Base-by-base conservation (phyloP, 2,329 filamentous ascomycete species). In the Didymella keratinophila region DNA sequence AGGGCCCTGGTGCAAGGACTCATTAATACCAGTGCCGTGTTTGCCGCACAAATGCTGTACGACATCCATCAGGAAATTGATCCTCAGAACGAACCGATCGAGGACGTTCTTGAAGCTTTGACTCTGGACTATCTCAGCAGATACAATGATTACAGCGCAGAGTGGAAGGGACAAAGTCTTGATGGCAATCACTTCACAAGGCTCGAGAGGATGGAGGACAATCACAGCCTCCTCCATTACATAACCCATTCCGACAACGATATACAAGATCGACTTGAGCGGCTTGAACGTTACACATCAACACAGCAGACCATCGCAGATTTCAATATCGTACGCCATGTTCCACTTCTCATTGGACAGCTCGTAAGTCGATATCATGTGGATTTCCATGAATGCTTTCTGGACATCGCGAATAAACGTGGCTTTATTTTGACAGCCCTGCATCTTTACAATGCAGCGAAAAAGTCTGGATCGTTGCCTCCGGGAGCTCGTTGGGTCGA, bases 21-120 rank as follows among this genome's bases (percentile, higher is more conserved):
- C 8, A 49, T 47, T 23, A 56, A 52, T 2, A 28, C 27, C 20
- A 36, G 51, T 4, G 42, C 39, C 11, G 54, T 64, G 6, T 58
- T 64, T 42, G 58, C 61, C 11, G 52, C 60, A 8, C 61, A 65
- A 27, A 58, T 62, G n/a, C 27, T 65, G 18, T 45, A 18, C 18
- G 63, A 65, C 21, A 64, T 53, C 7, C 60, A 54, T 11, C 32
- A 56, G 12, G 58, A 58, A 37, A 11, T 54, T n/a, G 51, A 53
- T 23, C 16, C 39, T 4, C 30, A 55, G 23, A 12, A 8, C 25
- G 3, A 12, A 3, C 8, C 16, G 21, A 18, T 50, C 4, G 34
- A 49, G 27, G 21, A 58, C 7, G 50, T 58, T 8, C 27, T 58
- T 14, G 28, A 41, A 11, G 11, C 20, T 1, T 3, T 60, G 7